A percentile compares a stretch with the other conserved stretches of the same genome.
Evolutionary conservation across 164 flowering plant genomes (phyloP).

Genomic region (Tinospora cordifolia): DNA sequence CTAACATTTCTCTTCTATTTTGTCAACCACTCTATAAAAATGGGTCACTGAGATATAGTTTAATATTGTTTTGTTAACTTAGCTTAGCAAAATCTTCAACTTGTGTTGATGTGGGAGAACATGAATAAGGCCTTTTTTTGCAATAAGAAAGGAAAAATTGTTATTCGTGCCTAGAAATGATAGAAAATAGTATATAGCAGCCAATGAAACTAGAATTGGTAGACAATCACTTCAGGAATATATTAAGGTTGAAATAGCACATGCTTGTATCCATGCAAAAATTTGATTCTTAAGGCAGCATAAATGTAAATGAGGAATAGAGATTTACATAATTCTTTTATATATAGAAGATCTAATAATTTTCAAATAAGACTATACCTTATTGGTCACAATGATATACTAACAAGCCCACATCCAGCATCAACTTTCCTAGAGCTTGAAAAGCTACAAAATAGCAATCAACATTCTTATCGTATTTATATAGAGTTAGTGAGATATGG

Average conservation of each 20-base stretch:
- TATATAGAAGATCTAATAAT: not conserved
- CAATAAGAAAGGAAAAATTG: no score
- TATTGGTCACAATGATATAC: slow-evolving; percentile 91
- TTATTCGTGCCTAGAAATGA: no score
- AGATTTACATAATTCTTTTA: not conserved
- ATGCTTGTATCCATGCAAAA: not conserved
- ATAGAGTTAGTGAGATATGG: not conserved
- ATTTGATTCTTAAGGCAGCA: not conserved
- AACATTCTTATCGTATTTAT: slow-evolving; percentile 4
- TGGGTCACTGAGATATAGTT: no score
- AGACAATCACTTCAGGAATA: not conserved
- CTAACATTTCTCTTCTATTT: no score
- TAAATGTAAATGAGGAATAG: not conserved
- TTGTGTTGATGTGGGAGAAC: no score
- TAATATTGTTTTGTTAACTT: no score
- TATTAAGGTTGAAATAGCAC: no score
- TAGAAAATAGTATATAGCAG: no score
- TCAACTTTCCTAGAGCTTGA: slow-evolving; percentile 88
- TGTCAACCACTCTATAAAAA: no score
- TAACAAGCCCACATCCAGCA: slow-evolving; percentile 77
- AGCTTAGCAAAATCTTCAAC: no score
- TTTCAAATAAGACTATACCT: slow-evolving; percentile 36
- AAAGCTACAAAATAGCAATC: slow-evolving; percentile 47
- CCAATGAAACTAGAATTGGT: not conserved
- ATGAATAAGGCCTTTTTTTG: no score